Base-by-base conservation (phyloP, 164 flowering plant genomes). In the Sedum album region DNA sequence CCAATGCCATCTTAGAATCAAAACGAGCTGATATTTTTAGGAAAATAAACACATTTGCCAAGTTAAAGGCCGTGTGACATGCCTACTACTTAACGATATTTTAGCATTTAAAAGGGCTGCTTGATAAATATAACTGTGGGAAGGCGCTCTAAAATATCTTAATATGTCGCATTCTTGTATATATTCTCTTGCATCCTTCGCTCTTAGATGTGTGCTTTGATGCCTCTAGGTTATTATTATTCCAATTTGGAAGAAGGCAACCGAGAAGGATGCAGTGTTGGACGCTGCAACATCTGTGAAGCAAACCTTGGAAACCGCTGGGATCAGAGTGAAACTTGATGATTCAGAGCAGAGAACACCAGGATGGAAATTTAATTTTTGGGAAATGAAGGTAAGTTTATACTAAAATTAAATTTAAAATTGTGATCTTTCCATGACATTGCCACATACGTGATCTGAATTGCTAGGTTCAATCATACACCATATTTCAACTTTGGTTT, bases 291-390 rank as follows among this genome's bases (percentile, higher is more conserved):
- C 77, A 46, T 83, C 88, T 60, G 83, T 88, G 14, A 82, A 77
- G 71, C 82, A 83, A 73, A 61, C 65, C 67, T 65, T 92, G 70
- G 86, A 76, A 63, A 36, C 78, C 49, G 86, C 96, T 18, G 93
- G 96, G 60, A 71, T 91, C 63, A 91, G 72, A 79, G 90, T 89
- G 68, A 86, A 89, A 84, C 67, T 87, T 65, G 98, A 94, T 75
- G 92, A 84, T 73, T 80, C 93, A 41, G 96, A 94, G 53, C 97
- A 89, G 78, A 86, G 83, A 80, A 91, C 96, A 15, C 96, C 96
- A 0, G 97, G 98, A 48, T 94, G 98, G 98, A 94, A 94, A 77
- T 94, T 85, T 81, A 91, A 91, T 74, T 91, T 89, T 77, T 94
- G 98, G 98, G 98, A 94, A 78, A 91, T 94, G 97, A 91, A 94